phyloP scores from a whole-genome alignment of 176 grass and related monocot species.

The Echinochloa phyllopogon region DNA sequence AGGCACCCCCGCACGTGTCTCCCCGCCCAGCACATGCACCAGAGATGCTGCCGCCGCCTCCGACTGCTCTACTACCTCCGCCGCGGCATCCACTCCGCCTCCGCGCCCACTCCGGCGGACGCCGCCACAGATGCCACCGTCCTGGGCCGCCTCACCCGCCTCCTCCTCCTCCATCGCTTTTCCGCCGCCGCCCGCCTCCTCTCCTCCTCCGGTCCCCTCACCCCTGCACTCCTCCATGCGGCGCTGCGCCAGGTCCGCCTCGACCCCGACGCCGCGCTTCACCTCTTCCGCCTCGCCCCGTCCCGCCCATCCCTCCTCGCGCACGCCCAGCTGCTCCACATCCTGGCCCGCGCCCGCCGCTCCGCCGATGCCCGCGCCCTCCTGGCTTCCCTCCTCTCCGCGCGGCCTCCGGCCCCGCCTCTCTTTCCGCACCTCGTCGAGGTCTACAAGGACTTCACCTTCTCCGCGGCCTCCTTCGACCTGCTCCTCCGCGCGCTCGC shows the following conservation, averaged over 20 bases:
- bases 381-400: constrained; percentile 57
- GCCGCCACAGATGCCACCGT: constrained; percentile 36
- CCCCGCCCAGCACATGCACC: constrained; percentile 34
- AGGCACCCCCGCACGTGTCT: background rate
- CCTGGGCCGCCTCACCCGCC: constrained; percentile 73
- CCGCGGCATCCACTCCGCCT: constrained; percentile 45
- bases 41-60: constrained; percentile 24
- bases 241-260: constrained; percentile 73
- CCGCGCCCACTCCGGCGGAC: background rate
- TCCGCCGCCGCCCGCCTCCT: constrained; percentile 58
- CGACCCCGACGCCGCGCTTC: constrained; percentile 60
- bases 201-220: constrained; percentile 53
- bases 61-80: constrained; percentile 28
- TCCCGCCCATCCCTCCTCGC: constrained; percentile 56
- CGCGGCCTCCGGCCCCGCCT: constrained; percentile 15
- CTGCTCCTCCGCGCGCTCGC: constrained; percentile 73
- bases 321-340: constrained; percentile 79
- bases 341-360: constrained; percentile 71
- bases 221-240: constrained; percentile 63
- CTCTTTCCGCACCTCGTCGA: constrained; percentile 64
- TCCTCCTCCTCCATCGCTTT: constrained; percentile 82
- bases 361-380: constrained; percentile 53
- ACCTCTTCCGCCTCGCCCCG: constrained; percentile 64
- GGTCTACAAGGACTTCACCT: constrained; percentile 78
- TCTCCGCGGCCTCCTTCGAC: constrained; percentile 80